Conservation (phyloP, 2,329 filamentous ascomycete species). For the Talaromyces sp. region DNA sequence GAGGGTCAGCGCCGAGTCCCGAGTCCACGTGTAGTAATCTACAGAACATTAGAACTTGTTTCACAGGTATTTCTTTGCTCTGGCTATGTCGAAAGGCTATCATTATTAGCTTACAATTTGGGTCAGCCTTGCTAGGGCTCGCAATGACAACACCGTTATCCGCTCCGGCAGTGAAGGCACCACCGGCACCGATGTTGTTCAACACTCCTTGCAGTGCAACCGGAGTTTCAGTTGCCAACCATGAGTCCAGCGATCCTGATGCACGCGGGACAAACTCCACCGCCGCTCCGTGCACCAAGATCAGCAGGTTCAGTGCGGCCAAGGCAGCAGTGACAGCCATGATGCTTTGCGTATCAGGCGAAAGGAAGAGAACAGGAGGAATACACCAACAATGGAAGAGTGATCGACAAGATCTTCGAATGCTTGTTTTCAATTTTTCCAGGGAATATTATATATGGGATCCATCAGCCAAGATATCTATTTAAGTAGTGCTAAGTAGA, state of each 20-base stretch:
- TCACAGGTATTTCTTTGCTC: background rate
- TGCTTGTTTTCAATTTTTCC: background rate
- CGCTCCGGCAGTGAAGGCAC: constrained; percentile 46
- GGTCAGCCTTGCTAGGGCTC: constrained; percentile 52
- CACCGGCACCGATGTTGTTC: constrained; percentile 53
- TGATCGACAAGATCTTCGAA: background rate
- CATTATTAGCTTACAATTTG: constrained; percentile 43
- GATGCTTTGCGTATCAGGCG: background rate
- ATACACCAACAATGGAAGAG: background rate
- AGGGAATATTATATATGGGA: background rate
- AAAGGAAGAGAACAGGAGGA: background rate
- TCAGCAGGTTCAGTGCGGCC: constrained; percentile 16
- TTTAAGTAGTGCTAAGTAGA: constrained; percentile 1
- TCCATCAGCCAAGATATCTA: background rate
- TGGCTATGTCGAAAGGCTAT: background rate
- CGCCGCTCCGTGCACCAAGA: background rate
- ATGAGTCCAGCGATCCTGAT: constrained; percentile 26
- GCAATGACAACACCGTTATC: constrained; percentile 51
- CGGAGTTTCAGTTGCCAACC: constrained; percentile 42
- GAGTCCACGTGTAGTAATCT: constrained; percentile 76
- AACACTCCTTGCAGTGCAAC: constrained; percentile 52
- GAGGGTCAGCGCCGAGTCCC: constrained; percentile 68
- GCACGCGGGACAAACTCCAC: constrained; percentile 13
- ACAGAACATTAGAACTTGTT: background rate
- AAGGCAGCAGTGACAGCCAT: background rate